Evolutionary conservation across 2,329 filamentous ascomycete genomes (phyloP).

Genomic region (Fusarium sterilihyphosum): DNA sequence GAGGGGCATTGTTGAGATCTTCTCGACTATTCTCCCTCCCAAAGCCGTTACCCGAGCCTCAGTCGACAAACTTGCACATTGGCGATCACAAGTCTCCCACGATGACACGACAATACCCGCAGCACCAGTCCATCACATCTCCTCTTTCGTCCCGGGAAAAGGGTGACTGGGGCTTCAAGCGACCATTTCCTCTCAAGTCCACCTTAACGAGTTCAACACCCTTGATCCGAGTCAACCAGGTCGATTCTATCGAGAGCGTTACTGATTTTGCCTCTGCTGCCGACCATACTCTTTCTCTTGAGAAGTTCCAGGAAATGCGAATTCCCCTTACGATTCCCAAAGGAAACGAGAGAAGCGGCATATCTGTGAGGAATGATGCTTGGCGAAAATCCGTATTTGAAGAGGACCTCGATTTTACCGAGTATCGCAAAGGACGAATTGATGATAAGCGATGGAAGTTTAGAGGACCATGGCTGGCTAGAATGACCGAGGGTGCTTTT

Average conservation of each 20-base stretch:
- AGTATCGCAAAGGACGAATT: constrained; percentile 48
- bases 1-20: constrained; percentile 78
- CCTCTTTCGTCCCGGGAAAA: constrained; percentile 75
- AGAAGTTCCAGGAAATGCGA: constrained; percentile 87
- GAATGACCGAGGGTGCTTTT: constrained; percentile 70
- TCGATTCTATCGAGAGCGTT: constrained; percentile 88
- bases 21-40: constrained; percentile 93
- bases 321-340: constrained; percentile 72
- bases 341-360: constrained; percentile 33
- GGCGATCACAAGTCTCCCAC: constrained; percentile 51
- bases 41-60: constrained; percentile 73
- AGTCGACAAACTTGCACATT: constrained; percentile 54
- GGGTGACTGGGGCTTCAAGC: constrained; percentile 95
- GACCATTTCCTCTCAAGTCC: constrained; percentile 79
- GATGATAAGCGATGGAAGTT: constrained; percentile 72
- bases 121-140: constrained; percentile 82
- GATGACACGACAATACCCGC: constrained; percentile 79
- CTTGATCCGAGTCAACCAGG: constrained; percentile 76
- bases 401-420: constrained; percentile 64
- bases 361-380: constrained; percentile 26
- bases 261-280: constrained; percentile 88
- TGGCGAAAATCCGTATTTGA: constrained; percentile 67
- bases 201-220: constrained; percentile 79
- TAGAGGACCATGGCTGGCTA: constrained; percentile 72
- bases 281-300: constrained; percentile 81